Conservation (phyloP, 257 asterid species). For the Capsicum chinense region DNA sequence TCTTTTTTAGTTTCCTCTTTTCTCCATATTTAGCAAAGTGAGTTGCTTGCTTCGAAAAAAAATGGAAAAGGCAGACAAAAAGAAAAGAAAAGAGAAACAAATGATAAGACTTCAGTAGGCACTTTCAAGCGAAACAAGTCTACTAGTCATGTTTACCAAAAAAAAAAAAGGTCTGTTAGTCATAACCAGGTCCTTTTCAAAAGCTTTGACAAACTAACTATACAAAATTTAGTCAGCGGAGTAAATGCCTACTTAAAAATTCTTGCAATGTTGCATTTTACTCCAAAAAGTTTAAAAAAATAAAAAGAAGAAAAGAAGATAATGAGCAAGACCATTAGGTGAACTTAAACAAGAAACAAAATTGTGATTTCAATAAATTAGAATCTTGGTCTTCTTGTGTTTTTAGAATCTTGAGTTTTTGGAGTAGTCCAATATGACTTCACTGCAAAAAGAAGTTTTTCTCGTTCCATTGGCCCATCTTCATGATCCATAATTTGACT, state of each 20-base stretch:
- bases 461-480: conserved; percentile 77
- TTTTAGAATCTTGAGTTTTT: conserved; percentile 31
- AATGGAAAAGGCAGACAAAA: not conserved
- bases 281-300: not conserved
- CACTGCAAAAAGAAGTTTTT: conserved; percentile 74
- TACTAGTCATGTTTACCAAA: not conserved
- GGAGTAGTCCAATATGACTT: conserved; percentile 83
- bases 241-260: not conserved
- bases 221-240: not conserved
- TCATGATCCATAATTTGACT: conserved; percentile 81
- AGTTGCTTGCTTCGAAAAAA: not conserved
- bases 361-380: not conserved
- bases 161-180: not conserved
- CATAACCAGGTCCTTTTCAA: conserved; percentile 16
- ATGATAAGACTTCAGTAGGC: not conserved
- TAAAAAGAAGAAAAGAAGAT: not conserved
- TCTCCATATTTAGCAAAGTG: not conserved
- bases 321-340: not conserved
- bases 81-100: not conserved
- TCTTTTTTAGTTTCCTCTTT: not conserved
- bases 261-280: not conserved
- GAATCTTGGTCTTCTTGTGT: conserved; percentile 10
- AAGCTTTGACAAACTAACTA: not conserved
- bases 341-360: not conserved
- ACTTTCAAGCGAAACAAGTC: not conserved